phyloP scores from a whole-genome alignment of 2,329 filamentous ascomycete species.

The Basipetospora chlamydospora region DNA sequence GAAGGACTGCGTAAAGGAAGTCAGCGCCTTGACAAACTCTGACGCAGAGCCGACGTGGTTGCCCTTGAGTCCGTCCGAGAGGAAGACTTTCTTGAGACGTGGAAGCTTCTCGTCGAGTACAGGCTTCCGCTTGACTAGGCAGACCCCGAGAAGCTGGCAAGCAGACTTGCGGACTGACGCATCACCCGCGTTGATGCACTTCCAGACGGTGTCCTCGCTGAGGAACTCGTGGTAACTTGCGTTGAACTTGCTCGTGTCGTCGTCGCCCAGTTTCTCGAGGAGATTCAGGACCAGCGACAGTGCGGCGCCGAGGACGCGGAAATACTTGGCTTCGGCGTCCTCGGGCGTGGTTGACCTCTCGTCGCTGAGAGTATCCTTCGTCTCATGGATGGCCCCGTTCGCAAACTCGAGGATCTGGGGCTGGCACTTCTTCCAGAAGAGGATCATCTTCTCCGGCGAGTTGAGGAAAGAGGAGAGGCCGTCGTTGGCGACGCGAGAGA shows the following conservation, averaged over 20 bases:
- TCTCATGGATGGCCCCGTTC: slow-evolving; percentile 66
- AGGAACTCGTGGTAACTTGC: slow-evolving; percentile 53
- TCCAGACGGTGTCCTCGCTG: slow-evolving; percentile 50
- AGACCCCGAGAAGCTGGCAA: slow-evolving; percentile 34
- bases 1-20: slow-evolving; percentile 46
- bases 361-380: slow-evolving; percentile 70
- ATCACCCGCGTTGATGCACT: slow-evolving; percentile 49
- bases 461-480: slow-evolving; percentile 63
- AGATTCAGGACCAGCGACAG: slow-evolving; percentile 40
- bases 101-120: slow-evolving; percentile 21
- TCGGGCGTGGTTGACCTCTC: slow-evolving; percentile 71
- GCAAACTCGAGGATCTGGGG: slow-evolving; percentile 69
- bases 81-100: slow-evolving; percentile 41
- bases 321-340: slow-evolving; percentile 75
- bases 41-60: slow-evolving; percentile 61
- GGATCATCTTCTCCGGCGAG: slow-evolving; percentile 61
- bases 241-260: slow-evolving; percentile 45
- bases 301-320: slow-evolving; percentile 50
- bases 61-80: slow-evolving; percentile 59
- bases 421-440: slow-evolving; percentile 74
- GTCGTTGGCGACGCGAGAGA: slow-evolving; percentile 61
- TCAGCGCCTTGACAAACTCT: slow-evolving; percentile 54
- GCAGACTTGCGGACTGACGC: slow-evolving; percentile 33
- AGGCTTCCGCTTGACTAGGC: slow-evolving; percentile 17
- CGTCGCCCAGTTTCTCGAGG: slow-evolving; percentile 28